phyloP scores from a whole-genome alignment of 768 basidiomycete genomes.

The Podaxis pistillaris region DNA sequence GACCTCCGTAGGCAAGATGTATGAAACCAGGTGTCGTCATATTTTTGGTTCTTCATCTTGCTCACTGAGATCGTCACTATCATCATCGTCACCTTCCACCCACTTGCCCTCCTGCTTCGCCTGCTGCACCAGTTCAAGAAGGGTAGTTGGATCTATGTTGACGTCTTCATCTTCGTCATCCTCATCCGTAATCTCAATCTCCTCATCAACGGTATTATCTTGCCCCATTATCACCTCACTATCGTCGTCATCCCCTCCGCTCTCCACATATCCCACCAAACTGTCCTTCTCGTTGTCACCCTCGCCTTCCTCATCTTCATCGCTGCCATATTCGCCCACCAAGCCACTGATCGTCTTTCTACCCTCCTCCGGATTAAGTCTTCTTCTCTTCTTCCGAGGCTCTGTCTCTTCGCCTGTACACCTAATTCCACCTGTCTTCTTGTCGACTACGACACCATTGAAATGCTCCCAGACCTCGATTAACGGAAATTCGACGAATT shows the following conservation, averaged over 20 bases:
- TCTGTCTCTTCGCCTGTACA: constrained; percentile 34
- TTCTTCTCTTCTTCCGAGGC: constrained; percentile 52
- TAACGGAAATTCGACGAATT: constrained; percentile 83
- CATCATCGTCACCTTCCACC: constrained; percentile 22
- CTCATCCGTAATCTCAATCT: constrained; percentile 45
- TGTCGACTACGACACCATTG: constrained; percentile 56
- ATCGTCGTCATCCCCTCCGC: constrained; percentile 38
- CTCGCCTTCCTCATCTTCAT: constrained; percentile 32
- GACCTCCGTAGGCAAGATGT: constrained; percentile 76
- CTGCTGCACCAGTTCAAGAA: constrained; percentile 16
- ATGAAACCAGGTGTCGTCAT: constrained; percentile 25
- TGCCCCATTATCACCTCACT: constrained; percentile 25
- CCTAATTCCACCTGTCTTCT: constrained; percentile 34
- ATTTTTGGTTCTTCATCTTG: neutral
- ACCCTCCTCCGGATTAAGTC: constrained; percentile 49
- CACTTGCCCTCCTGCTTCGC: constrained; percentile 19
- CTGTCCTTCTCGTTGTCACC: constrained; percentile 25
- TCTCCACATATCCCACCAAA: constrained; percentile 47
- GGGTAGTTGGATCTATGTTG: constrained; percentile 17
- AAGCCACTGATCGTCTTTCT: constrained; percentile 51
- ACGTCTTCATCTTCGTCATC: constrained; percentile 25
- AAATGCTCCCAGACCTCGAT: constrained; percentile 80
- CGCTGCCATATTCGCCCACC: constrained; percentile 47
- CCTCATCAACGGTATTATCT: constrained; percentile 55
- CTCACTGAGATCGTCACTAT: constrained; percentile 10